Evolutionary conservation across 2,329 filamentous ascomycete genomes (phyloP).

Genomic region (Paraconiothyrium brasiliense): DNA sequence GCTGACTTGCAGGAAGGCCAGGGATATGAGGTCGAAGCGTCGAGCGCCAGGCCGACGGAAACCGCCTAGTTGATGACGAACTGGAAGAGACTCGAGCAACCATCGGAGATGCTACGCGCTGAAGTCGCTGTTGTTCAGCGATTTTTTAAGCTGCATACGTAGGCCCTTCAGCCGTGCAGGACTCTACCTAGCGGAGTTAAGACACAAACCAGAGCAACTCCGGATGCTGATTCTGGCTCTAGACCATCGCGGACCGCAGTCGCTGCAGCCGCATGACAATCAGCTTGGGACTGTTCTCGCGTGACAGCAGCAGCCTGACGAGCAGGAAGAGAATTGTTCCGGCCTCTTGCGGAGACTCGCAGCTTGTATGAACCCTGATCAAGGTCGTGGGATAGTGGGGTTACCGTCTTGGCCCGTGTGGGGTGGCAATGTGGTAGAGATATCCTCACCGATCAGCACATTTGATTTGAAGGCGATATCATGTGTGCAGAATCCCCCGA

Average conservation of each 20-base stretch:
- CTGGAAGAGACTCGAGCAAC: background rate
- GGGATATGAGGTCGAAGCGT: slow-evolving; percentile 6
- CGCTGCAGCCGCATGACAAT: slow-evolving; percentile 13
- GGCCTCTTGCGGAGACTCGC: slow-evolving; percentile 4
- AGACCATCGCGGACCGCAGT: slow-evolving; percentile 7
- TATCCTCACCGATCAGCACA: slow-evolving; percentile 15
- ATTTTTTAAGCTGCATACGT: slow-evolving; percentile 1
- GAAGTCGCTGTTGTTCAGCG: background rate
- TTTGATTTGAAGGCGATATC: slow-evolving; percentile 13
- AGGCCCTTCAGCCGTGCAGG: background rate
- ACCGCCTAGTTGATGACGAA: slow-evolving; percentile 13
- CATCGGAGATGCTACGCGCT: background rate
- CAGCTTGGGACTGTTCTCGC: background rate
- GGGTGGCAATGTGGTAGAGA: slow-evolving; percentile 2
- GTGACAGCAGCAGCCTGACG: background rate
- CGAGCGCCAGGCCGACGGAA: slow-evolving; percentile 19
- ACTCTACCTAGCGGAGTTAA: slow-evolving; percentile 3
- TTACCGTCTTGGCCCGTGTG: slow-evolving; percentile 10
- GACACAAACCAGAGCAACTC: background rate
- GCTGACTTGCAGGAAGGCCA: slow-evolving; percentile 18
- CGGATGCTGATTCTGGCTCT: slow-evolving; percentile 3
- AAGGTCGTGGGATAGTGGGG: slow-evolving; percentile 13
- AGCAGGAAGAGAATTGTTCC: slow-evolving; percentile 8
- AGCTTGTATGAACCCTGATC: slow-evolving; percentile 7
- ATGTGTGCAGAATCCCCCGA: background rate